phyloP scores from a whole-genome alignment of 495 filamentous ascomycete genomes.

The Mycothermus thermophilus region DNA sequence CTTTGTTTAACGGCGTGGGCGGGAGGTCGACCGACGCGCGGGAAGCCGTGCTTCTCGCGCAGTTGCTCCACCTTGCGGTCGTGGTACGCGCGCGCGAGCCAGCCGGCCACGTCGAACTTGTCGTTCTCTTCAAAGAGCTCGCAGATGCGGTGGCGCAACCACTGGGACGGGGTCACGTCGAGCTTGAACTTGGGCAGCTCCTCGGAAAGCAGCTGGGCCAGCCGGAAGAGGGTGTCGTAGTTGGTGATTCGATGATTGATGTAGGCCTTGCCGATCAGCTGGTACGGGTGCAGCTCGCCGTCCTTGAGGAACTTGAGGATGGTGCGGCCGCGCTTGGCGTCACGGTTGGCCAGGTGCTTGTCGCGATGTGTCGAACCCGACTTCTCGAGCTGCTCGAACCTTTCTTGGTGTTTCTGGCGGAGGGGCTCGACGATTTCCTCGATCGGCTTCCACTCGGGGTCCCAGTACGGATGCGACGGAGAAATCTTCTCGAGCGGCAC shows the following conservation, averaged over 20 bases:
- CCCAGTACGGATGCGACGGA: conserved; percentile 32
- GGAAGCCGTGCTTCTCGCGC: conserved; percentile 30
- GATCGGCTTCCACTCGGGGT: conserved; percentile 27
- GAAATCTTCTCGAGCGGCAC: conserved; percentile 33
- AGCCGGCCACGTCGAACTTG: conserved; percentile 29
- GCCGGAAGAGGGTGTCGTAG: conserved; percentile 35
- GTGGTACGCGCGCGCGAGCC: conserved; percentile 29
- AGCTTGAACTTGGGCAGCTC: conserved; percentile 34
- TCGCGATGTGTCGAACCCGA: conserved; percentile 16
- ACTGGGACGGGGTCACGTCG: conserved; percentile 31
- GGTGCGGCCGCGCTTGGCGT: conserved; percentile 31
- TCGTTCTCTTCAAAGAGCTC: conserved; percentile 23
- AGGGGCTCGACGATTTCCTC: conserved; percentile 18
- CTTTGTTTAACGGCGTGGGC: conserved; percentile 15
- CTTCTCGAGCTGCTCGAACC: conserved; percentile 17
- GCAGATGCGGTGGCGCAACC: conserved; percentile 34
- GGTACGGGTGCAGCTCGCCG: conserved; percentile 34
- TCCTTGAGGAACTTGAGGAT: conserved; percentile 29
- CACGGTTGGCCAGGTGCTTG: conserved; percentile 31
- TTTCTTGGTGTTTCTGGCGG: conserved; percentile 25
- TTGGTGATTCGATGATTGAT: conserved; percentile 27
- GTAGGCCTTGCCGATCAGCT: conserved; percentile 30
- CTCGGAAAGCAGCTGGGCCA: conserved; percentile 28
- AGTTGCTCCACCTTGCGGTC: conserved; percentile 27
- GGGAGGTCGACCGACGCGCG: conserved; percentile 34